Evolutionary conservation across 352 stramenopile species (phyloP), one percentile per base, ranked within the genome.

Genomic region (Sclerospora graminicola): DNA sequence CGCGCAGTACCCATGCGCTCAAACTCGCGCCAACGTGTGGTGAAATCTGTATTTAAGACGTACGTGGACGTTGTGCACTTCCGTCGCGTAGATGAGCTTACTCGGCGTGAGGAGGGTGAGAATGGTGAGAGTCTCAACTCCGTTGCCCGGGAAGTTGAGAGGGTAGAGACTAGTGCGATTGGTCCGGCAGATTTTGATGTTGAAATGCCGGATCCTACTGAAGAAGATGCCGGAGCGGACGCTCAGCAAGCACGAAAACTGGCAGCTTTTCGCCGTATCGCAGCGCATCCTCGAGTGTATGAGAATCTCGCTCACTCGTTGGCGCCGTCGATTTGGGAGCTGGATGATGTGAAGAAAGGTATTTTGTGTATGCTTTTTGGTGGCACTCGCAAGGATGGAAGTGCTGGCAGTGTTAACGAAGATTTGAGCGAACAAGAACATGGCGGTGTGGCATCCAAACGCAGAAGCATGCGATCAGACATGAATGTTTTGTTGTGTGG

Each of bases 51-150:
- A 1, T 99, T 98, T 69, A 97, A 97, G 48, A 99, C 96, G 5
- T 99, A 98, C 57, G 76, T 99, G 5, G 96, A 99, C 63, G 95
- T 98, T 11, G 84, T 99, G 21, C 96, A 99, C 66, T 98, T 98
- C 71, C 73, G 89, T 15, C 81, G 78, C n/a, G 82, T 96, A 16
- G 78, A 92, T 28, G 80, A 89, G 40, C 67, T 89, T 16, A 66
- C 67, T 8, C 66, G 77, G 6, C 71, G 71, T 10, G 66, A 62
- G 26, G 58, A 67, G 26, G 54, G 54, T 23, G 48, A 67, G 31
- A 57, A 63, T 44, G 58, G 58, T 16, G 49, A 45, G 28, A 50
- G 39, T 26, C 15, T 54, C 1, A 42, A 9, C 11, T 45, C 38
- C 8, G 42, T 34, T 19, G 39, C 32, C 1, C 34, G 27, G 10